A percentile compares a stretch with the other conserved stretches of the same genome.
phyloP scores from a whole-genome alignment of 345 rosid genomes.

The Eucalyptus shirleyi region DNA sequence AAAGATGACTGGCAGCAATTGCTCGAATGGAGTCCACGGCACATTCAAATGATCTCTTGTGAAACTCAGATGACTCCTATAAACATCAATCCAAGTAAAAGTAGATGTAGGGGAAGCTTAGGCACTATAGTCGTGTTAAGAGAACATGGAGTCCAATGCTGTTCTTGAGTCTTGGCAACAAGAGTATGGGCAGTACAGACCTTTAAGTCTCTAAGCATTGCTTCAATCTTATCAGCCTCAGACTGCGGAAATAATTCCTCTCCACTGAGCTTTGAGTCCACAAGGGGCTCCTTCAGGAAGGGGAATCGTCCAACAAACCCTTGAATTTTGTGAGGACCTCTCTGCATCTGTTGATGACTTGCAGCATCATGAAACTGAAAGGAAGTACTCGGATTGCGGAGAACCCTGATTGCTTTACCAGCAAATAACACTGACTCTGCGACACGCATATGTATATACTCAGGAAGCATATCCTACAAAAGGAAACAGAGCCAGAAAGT shows the following conservation, averaged over 20 bases:
- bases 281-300: constrained; percentile 38
- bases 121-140: not conserved
- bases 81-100: not conserved
- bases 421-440: constrained; percentile 95
- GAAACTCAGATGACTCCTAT: constrained; percentile 91
- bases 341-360: constrained; percentile 33
- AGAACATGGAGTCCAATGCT: not conserved
- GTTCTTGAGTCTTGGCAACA: not conserved
- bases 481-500: not conserved
- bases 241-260: constrained; percentile 87
- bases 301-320: constrained; percentile 41
- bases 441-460: constrained; percentile 76
- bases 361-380: constrained; percentile 51
- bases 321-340: constrained; percentile 39
- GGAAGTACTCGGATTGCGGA: constrained; percentile 77
- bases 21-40: constrained; percentile 83
- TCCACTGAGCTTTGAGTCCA: constrained; percentile 36
- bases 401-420: constrained; percentile 94
- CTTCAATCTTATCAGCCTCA: constrained; percentile 93
- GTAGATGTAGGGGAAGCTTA: not conserved
- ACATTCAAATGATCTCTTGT: constrained; percentile 82
- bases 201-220: constrained; percentile 81
- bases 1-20: constrained; percentile 95
- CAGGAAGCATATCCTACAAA: constrained; percentile 93
- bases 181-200: constrained; percentile 8